phyloP scores from a whole-genome alignment of 108 stramenopile genomes.

The Pseudonitzschia multiseries region DNA sequence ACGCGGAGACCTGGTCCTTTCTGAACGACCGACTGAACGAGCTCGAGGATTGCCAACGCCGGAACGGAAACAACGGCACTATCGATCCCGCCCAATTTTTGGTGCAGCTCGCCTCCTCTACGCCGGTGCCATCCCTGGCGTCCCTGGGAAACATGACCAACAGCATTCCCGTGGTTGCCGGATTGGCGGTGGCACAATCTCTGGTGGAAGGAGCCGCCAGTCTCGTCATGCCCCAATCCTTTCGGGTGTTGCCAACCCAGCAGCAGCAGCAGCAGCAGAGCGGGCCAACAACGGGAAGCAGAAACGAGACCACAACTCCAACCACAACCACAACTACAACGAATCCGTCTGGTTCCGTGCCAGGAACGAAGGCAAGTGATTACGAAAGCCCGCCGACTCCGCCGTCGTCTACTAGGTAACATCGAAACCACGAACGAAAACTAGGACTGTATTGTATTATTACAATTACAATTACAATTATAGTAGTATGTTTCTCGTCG shows the following conservation, averaged over 20 bases:
- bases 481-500: too few relatives aligned
- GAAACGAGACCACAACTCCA: neutral
- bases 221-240: conserved; percentile 36
- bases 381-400: conserved; percentile 6
- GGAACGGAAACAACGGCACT: neutral
- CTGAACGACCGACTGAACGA: conserved; percentile 56
- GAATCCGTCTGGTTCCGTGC: neutral
- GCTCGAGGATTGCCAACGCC: conserved; percentile 35
- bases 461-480: too few relatives aligned
- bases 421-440: too few relatives aligned
- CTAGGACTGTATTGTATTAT: too few relatives aligned
- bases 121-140: neutral
- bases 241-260: neutral
- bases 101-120: neutral
- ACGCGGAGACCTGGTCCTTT: conserved; percentile 70
- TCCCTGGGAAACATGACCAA: conserved; percentile 1
- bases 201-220: conserved; percentile 65
- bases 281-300: neutral
- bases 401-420: too few relatives aligned
- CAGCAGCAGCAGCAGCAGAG: too few relatives aligned
- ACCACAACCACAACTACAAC: neutral
- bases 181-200: conserved; percentile 58
- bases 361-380: conserved; percentile 26
- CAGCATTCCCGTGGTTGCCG: conserved; percentile 40
- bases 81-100: neutral